Evolutionary conservation across 768 basidiomycete species (phyloP).

Genomic region (Fistulinella prunicolor): DNA sequence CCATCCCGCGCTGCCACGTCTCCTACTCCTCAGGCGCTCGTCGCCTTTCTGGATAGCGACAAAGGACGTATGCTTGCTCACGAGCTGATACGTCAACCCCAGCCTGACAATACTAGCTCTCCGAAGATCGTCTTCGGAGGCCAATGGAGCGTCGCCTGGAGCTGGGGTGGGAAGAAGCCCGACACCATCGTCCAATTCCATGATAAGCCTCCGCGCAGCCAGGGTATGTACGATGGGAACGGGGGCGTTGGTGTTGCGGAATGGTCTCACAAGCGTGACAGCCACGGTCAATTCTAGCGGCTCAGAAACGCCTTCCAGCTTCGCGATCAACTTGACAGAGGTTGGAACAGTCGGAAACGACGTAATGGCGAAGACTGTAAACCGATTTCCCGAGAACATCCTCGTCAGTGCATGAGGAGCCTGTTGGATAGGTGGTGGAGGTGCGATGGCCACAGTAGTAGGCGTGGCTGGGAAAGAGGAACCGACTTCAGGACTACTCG

Average conservation of each 20-base stretch:
- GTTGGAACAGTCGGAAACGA: constrained; percentile 22
- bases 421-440: constrained; percentile 34
- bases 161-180: constrained; percentile 34
- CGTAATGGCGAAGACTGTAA: constrained; percentile 35
- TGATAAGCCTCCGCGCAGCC: constrained; percentile 53
- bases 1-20: constrained; percentile 8
- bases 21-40: background rate
- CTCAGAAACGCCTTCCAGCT: constrained; percentile 24
- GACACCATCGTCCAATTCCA: constrained; percentile 41
- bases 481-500: background rate
- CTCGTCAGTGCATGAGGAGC: constrained; percentile 29
- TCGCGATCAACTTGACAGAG: constrained; percentile 26
- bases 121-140: constrained; percentile 33
- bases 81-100: constrained; percentile 50
- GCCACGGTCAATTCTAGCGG: constrained; percentile 15
- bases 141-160: constrained; percentile 21
- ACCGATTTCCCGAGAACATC: constrained; percentile 35
- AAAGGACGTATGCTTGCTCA: constrained; percentile 53
- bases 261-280: constrained; percentile 27
- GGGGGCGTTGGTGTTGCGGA: constrained; percentile 10
- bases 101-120: constrained; percentile 49
- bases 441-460: constrained; percentile 29
- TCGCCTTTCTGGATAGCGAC: constrained; percentile 42
- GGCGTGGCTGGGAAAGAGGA: constrained; percentile 19
- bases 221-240: constrained; percentile 49